phyloP scores from a whole-genome alignment of 2,329 filamentous ascomycete species.

The Aotearoamyces nothofagi region DNA sequence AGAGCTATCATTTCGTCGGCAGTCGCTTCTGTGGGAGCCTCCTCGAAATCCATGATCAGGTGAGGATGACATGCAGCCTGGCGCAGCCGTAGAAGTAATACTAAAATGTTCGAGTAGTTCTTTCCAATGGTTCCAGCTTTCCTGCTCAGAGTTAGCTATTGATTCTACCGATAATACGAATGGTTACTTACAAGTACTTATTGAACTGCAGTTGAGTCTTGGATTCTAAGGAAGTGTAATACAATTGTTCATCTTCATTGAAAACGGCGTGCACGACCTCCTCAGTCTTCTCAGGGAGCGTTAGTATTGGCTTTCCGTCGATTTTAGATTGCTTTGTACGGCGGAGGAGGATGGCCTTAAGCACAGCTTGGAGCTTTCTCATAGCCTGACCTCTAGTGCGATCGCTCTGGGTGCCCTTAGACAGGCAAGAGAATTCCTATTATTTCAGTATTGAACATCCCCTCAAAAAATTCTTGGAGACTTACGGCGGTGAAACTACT shows the following conservation, averaged over 20 bases:
- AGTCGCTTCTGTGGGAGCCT: slow-evolving; percentile 9
- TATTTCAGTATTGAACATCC: slow-evolving; percentile 3
- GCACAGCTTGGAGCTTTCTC: slow-evolving; percentile 54
- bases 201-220: slow-evolving; percentile 59
- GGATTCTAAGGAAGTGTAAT: slow-evolving; percentile 52
- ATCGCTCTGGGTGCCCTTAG: slow-evolving; percentile 9
- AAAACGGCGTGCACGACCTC: slow-evolving; percentile 49
- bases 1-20: slow-evolving; percentile 33
- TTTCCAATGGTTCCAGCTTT: slow-evolving; percentile 49
- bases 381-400: slow-evolving; percentile 34
- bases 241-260: slow-evolving; percentile 43
- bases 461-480: slow-evolving; percentile 4
- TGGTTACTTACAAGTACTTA: slow-evolving; percentile 63
- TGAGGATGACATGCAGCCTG: slow-evolving; percentile 71
- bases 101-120: slow-evolving; percentile 67
- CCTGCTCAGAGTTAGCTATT: too few species aligned
- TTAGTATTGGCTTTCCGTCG: slow-evolving; percentile 63
- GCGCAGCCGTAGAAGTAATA: slow-evolving; percentile 64
- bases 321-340: slow-evolving; percentile 68
- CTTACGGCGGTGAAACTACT: slow-evolving; percentile 42
- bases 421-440: slow-evolving; percentile 15
- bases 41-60: slow-evolving; percentile 49
- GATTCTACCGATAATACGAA: too few species aligned
- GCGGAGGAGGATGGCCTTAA: slow-evolving; percentile 69
- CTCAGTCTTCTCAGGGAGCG: slow-evolving; percentile 49